Evolutionary conservation across 1,284 basidiomycete genomes (phyloP), one percentile per base, ranked within the genome.

Genomic region (Trichosporon ovoides): DNA sequence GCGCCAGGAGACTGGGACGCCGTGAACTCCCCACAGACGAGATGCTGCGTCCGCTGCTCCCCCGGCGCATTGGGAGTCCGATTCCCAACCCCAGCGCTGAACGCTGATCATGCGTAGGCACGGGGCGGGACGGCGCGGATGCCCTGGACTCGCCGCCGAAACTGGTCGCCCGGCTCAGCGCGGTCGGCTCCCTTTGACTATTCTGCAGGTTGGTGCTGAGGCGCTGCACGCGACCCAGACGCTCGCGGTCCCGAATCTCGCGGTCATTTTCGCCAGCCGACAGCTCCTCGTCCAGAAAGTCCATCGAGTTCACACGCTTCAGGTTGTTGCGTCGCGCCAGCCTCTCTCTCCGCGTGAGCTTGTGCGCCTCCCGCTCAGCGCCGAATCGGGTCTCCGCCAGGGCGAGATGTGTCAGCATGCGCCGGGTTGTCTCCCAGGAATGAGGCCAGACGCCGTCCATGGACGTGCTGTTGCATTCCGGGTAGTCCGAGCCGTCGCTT

Each of bases 191-290:
- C 18, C 56, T 52, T 4, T 71, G 66, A 3, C 61, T 68, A 38
- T 69, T 73, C 55, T 75, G 72, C 35, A 75, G 55, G 16, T 63
- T 63, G 14, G 71, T 73, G 12, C 71, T 73, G 12, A 74, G 55
- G 66, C 67, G 63, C 28, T 71, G 36, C 5, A 66, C 68, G 18
- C 68, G 58, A 1, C 66, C 66, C 11, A 68, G 53, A 14, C 56
- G 50, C 20, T 67, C 65, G 43, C 43, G 35, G 50, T 10, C 57
- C 53, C 51, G 38, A 36, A 16, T 22, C 28, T 48, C 43, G 22
- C 24, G 43, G 43, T 48, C 43, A 16, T 22, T 28, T 24, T 48
- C 43, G 43, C 43, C 28, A 13, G 20, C 38, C 22, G 22, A n/a
- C 43, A 48, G 22, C 57, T 74, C 28, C 28, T 31, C 28, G 9